A percentile compares a stretch with the other conserved stretches of the same genome.
These are phyloP conservation scores for Trichocomaceae sp. DNA, from an alignment of 2,329 filamentous ascomycete species.

Conservation along the genomic window DNA sequence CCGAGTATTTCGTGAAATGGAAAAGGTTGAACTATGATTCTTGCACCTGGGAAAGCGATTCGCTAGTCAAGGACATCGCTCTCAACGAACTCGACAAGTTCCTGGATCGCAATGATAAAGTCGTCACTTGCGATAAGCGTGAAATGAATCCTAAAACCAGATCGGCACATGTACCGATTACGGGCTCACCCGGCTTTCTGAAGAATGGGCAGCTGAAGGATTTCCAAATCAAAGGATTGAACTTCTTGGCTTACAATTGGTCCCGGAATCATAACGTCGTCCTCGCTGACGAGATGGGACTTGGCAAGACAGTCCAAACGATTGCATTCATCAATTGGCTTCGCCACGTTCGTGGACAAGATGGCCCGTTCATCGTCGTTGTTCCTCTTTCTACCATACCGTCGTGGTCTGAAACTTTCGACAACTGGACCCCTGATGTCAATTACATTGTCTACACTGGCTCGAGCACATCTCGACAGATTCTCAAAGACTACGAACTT, in stretches of 20 bases:
- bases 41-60: constrained; percentile 84
- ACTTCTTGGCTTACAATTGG: constrained; percentile 97
- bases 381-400: constrained; percentile 95
- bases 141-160: constrained; percentile 72
- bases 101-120: constrained; percentile 72
- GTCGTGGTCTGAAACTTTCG: constrained; percentile 97
- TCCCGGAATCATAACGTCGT: constrained; percentile 91
- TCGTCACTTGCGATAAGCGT: constrained; percentile 70
- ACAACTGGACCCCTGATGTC: constrained; percentile 88
- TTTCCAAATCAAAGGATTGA: constrained; percentile 89
- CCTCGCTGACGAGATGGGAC: constrained; percentile 95
- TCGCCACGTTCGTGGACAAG: constrained; percentile 77
- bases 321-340: constrained; percentile 97
- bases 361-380: constrained; percentile 95
- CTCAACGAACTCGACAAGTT: constrained; percentile 90
- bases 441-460: constrained; percentile 98
- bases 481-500: constrained; percentile 85
- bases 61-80: constrained; percentile 67
- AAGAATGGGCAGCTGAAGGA: constrained; percentile 76
- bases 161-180: constrained; percentile 63
- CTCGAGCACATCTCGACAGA: constrained; percentile 74
- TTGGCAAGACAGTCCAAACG: constrained; percentile 96
- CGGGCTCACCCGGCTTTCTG: constrained; percentile 79
- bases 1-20: constrained; percentile 95
- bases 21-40: constrained; percentile 88